phyloP scores from a whole-genome alignment of 106 monocot genomes.

The Dioscorea zingiberensis region DNA sequence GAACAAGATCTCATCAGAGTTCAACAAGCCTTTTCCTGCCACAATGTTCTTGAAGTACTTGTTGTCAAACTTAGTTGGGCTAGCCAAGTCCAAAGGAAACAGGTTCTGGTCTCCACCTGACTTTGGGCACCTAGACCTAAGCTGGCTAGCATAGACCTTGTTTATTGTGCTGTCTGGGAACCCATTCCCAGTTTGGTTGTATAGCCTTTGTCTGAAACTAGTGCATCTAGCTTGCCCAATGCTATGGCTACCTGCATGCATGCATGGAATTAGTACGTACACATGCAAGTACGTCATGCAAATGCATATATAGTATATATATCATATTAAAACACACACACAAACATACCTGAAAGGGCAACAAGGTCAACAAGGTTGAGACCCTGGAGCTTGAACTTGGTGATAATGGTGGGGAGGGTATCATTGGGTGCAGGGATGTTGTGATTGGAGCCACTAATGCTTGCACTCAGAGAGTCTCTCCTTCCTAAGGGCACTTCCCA shows the following conservation, averaged over 20 bases:
- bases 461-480: conserved; percentile 55
- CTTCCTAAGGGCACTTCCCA: conserved; percentile 55
- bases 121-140: conserved; percentile 25
- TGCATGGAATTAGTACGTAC: too few species aligned
- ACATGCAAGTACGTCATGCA: too few species aligned
- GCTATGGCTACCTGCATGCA: conserved; percentile 34
- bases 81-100: conserved; percentile 38
- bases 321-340: too few species aligned
- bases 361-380: conserved; percentile 52
- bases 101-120: conserved; percentile 66
- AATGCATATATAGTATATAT: too few species aligned
- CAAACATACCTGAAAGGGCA: conserved; percentile 39
- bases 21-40: conserved; percentile 28
- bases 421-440: conserved; percentile 50
- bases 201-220: conserved; percentile 54
- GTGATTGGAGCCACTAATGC: conserved; percentile 39
- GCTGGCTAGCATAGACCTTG: conserved; percentile 8
- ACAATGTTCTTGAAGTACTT: conserved; percentile 57
- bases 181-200: conserved; percentile 50
- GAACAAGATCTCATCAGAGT: conserved; percentile 27
- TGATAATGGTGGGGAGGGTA: conserved; percentile 45
- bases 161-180: conserved; percentile 24
- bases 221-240: conserved; percentile 51
- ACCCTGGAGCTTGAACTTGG: conserved; percentile 46
- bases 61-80: conserved; percentile 52